Percentiles rank a stretch among this genome's conserved stretches.
Conservation (phyloP, 768 basidiomycete species). For the Hysterangium stoloniferum region DNA sequence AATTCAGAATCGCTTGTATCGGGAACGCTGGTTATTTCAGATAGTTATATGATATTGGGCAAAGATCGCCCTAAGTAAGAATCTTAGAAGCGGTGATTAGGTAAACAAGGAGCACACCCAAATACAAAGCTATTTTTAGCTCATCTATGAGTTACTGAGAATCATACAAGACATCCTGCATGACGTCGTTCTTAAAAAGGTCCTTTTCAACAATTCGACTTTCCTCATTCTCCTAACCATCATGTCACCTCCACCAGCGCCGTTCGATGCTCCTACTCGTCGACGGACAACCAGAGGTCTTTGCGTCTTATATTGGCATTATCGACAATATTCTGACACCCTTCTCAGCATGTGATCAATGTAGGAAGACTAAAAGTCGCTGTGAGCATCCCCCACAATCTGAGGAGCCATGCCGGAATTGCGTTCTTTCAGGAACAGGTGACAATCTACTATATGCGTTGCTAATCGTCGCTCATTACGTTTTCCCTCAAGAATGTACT, state of each 20-base stretch:
- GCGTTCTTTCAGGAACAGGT: constrained; percentile 13
- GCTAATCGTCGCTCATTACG: too few relatives aligned
- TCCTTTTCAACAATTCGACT: background rate
- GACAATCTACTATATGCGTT: background rate
- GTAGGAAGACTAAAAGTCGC: constrained; percentile 20
- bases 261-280: background rate
- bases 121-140: too few relatives aligned
- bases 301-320: background rate
- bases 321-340: background rate
- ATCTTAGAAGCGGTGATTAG: too few relatives aligned
- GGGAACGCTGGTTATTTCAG: too few relatives aligned
- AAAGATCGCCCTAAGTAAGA: too few relatives aligned
- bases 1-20: too few relatives aligned
- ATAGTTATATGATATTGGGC: too few relatives aligned
- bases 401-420: constrained; percentile 17
- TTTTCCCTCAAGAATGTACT: background rate
- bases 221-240: background rate
- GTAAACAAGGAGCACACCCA: too few relatives aligned
- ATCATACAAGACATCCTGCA: too few relatives aligned
- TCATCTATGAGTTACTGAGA: too few relatives aligned
- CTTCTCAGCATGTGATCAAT: constrained; percentile 21
- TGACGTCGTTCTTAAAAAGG: too few relatives aligned
- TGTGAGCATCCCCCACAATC: constrained; percentile 18
- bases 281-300: constrained; percentile 7
- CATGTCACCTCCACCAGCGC: constrained; percentile 6